These are phyloP conservation scores for Porcisia deanei DNA, from an alignment of 208 protist genomes.

Conservation along the genomic window DNA sequence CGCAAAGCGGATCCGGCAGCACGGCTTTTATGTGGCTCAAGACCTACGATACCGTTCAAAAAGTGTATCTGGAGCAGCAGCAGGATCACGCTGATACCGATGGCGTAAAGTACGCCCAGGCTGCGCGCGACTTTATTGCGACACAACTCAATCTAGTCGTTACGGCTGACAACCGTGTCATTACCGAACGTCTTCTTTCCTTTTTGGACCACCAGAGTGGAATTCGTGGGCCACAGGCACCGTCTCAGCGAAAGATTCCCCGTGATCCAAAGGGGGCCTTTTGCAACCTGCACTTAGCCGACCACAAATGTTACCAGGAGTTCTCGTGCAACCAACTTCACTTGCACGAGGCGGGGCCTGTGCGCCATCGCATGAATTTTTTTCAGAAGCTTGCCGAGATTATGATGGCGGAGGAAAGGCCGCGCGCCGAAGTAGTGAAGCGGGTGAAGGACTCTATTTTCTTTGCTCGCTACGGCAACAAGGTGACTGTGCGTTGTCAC, in stretches of 20 bases:
- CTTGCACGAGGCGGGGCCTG: conserved; percentile 77
- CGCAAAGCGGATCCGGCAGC: conserved; percentile 39
- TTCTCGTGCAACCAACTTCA: conserved; percentile 90
- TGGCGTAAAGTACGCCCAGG: conserved; percentile 51
- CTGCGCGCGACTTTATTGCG: conserved; percentile 53
- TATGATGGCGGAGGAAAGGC: conserved; percentile 62
- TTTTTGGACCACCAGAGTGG: conserved; percentile 81
- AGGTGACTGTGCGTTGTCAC: conserved; percentile 82
- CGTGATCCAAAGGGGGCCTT: conserved; percentile 87
- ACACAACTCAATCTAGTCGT: conserved; percentile 32
- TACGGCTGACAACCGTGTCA: conserved; percentile 29
- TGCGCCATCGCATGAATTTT: conserved; percentile 79
- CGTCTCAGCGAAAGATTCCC: conserved; percentile 82
- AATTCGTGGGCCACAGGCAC: conserved; percentile 73
- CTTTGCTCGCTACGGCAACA: conserved; percentile 88
- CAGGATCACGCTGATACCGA: conserved; percentile 40
- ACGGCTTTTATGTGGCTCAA: conserved; percentile 61
- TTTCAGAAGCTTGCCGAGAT: conserved; percentile 69
- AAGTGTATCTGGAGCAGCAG: conserved; percentile 71
- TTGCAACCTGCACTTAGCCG: conserved; percentile 86
- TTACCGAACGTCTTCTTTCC: conserved; percentile 59
- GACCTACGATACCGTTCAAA: conserved; percentile 79
- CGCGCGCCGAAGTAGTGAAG: conserved; percentile 52
- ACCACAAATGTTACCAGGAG: conserved; percentile 89
- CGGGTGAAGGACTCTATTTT: conserved; percentile 88